phyloP scores from a whole-genome alignment of 371 early-diverging fungal genomes.

The Blakeslea trispora region DNA sequence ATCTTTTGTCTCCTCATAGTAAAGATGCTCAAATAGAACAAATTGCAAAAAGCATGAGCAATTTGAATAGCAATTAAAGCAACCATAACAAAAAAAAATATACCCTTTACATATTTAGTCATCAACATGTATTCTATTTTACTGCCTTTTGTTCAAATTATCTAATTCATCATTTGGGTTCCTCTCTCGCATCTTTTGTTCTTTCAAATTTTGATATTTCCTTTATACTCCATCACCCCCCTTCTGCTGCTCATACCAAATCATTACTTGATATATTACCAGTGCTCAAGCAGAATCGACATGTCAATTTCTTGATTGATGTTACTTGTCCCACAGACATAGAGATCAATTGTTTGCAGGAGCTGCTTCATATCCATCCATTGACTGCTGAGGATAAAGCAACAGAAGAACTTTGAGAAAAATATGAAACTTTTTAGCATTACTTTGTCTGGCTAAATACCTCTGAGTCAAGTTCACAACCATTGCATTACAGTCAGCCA shows the following conservation, averaged over 20 bases:
- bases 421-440: slow-evolving; percentile 84
- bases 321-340: slow-evolving; percentile 69
- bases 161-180: neutral
- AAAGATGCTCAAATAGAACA: slow-evolving; percentile 38
- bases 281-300: slow-evolving; percentile 12
- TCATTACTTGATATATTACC: slow-evolving; percentile 20
- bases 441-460: slow-evolving; percentile 88
- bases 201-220: slow-evolving; percentile 5
- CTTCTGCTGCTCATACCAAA: slow-evolving; percentile 16
- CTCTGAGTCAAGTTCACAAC: slow-evolving; percentile 64
- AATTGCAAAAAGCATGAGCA: slow-evolving; percentile 37
- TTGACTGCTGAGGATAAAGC: slow-evolving; percentile 90
- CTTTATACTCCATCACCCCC: slow-evolving; percentile 5
- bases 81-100: slow-evolving; percentile 8
- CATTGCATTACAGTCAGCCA: slow-evolving; percentile 59
- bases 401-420: slow-evolving; percentile 87
- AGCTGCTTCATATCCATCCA: slow-evolving; percentile 79
- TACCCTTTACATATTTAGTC: slow-evolving; percentile 11
- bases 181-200: neutral
- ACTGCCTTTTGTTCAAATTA: neutral
- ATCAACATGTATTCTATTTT: too few species aligned
- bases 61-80: slow-evolving; percentile 7
- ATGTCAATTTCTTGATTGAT: slow-evolving; percentile 78
- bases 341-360: slow-evolving; percentile 60
- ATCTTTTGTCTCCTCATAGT: slow-evolving; percentile 25